Evolutionary conservation across 2,329 filamentous ascomycete species (phyloP), one percentile per base, ranked within the genome.

Genomic region (Aphanoascus verrucosus): DNA sequence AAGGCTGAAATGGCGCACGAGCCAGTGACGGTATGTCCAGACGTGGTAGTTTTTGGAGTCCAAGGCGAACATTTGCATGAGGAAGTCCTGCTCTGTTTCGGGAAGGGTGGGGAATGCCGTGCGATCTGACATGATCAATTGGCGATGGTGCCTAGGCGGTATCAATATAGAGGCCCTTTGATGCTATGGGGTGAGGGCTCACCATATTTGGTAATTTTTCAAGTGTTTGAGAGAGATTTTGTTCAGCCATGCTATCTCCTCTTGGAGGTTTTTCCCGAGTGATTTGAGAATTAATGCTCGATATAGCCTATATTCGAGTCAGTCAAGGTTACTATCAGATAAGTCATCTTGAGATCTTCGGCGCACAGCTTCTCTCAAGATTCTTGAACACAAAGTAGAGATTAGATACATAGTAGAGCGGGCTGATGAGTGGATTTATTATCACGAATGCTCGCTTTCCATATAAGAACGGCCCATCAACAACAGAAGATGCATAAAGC

Each of bases 161-260:
- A 41, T 41, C n/a, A 15, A 7, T 41, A 8, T 41, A n/a, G 7
- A 35, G 5, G 31, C 17, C 14, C 6, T n/a, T 4, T 31, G 41
- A 1, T 17, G n/a, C n/a, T 7, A 9, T 28, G 46, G 17, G 20
- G 3, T 19, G 8, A 7, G 15, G 5, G 17, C 3, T 8, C 65
- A 75, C 87, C 93, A 98, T 69, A 98, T 98, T 72, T 98, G 93
- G 73, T 98, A 98, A 73, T 97, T 98, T 71, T 98, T 98, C 64
- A 94, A 82, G 67, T 95, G 85, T 54, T 81, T 77, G 50, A 94
- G 75, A 9, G 91, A 87, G 28, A 93, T 82, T 9, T 81, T 75
- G 69, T 96, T 94, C 49, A 98, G 77, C 89, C 91, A 98, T 42
- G 75, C 73, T 45, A 96, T 76, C 69, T 98, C 93, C 55, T 84